These are phyloP conservation scores for Penicillium nucicola DNA, from an alignment of 495 filamentous ascomycete genomes.

Conservation along the genomic window DNA sequence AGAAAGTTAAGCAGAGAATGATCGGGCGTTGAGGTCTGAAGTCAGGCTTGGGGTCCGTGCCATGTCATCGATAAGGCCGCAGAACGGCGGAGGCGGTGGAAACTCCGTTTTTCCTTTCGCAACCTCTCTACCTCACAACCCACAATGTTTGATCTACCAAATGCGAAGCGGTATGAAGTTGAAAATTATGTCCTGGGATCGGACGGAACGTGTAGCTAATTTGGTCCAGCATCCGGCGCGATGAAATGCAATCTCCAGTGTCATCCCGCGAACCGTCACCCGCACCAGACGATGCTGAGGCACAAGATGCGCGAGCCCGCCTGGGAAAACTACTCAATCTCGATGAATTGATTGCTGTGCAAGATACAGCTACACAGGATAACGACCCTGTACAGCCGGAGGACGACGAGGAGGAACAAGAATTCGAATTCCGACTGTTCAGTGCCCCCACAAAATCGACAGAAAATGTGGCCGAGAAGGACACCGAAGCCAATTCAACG, in stretches of 20 bases:
- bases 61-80: constrained; percentile 29
- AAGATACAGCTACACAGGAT: neutral
- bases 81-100: constrained; percentile 10
- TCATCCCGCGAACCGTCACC: constrained; percentile 35
- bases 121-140: neutral
- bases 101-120: constrained; percentile 7
- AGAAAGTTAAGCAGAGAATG: constrained; percentile 3
- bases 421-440: constrained; percentile 48
- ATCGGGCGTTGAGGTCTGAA: constrained; percentile 5
- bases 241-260: constrained; percentile 35
- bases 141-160: constrained; percentile 42
- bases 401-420: constrained; percentile 41
- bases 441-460: constrained; percentile 27
- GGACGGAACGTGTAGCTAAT: constrained; percentile 4
- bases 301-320: constrained; percentile 34
- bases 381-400: neutral
- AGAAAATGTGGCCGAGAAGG: neutral
- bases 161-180: constrained; percentile 40
- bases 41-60: constrained; percentile 27
- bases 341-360: constrained; percentile 20
- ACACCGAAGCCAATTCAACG: neutral
- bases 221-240: constrained; percentile 36
- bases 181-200: neutral
- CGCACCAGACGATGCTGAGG: constrained; percentile 26
- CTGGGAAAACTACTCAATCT: constrained; percentile 41